Percentiles rank a stretch among this genome's conserved stretches.
These are phyloP conservation scores for Neofusicoccum laricinum DNA, from an alignment of 2,329 filamentous ascomycete species.

Conservation along the genomic window DNA sequence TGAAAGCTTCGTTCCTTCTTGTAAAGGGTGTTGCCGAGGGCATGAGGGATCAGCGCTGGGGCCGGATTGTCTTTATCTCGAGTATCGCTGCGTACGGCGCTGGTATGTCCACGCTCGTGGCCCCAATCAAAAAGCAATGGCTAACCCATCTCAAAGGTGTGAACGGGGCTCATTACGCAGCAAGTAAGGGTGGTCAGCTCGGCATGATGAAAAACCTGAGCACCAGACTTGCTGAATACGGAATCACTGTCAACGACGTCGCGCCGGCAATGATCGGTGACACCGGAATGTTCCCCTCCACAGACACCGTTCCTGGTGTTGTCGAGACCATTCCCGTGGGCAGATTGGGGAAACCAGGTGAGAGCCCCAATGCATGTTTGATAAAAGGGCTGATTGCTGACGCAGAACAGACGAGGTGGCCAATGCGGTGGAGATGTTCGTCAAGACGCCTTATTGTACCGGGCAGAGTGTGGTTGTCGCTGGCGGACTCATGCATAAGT, in stretches of 20 bases:
- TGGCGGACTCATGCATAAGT: slow-evolving; percentile 28
- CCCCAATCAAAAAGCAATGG: slow-evolving; percentile 52
- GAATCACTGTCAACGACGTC: slow-evolving; percentile 67
- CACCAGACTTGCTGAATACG: slow-evolving; percentile 56
- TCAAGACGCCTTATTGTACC: slow-evolving; percentile 26
- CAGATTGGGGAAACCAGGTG: slow-evolving; percentile 23
- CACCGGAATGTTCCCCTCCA: slow-evolving; percentile 32
- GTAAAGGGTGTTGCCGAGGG: slow-evolving; percentile 58
- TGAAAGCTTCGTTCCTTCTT: slow-evolving; percentile 61
- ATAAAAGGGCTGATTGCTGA: neutral
- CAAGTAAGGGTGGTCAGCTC: slow-evolving; percentile 60
- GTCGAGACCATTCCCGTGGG: slow-evolving; percentile 24
- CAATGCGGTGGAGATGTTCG: slow-evolving; percentile 27
- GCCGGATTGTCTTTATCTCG: slow-evolving; percentile 62
- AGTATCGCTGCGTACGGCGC: slow-evolving; percentile 63
- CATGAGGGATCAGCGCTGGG: slow-evolving; percentile 61
- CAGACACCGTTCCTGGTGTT: slow-evolving; percentile 21
- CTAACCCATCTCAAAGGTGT: slow-evolving; percentile 40
- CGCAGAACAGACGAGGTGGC: slow-evolving; percentile 18
- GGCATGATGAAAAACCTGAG: slow-evolving; percentile 66
- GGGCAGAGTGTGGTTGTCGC: slow-evolving; percentile 26
- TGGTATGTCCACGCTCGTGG: slow-evolving; percentile 23
- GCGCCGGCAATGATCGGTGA: slow-evolving; percentile 65
- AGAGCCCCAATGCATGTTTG: neutral
- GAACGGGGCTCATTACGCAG: slow-evolving; percentile 48